Evolutionary conservation across 805 yeast species (phyloP).

Genomic region (Schizosaccharomyces japonicus): DNA sequence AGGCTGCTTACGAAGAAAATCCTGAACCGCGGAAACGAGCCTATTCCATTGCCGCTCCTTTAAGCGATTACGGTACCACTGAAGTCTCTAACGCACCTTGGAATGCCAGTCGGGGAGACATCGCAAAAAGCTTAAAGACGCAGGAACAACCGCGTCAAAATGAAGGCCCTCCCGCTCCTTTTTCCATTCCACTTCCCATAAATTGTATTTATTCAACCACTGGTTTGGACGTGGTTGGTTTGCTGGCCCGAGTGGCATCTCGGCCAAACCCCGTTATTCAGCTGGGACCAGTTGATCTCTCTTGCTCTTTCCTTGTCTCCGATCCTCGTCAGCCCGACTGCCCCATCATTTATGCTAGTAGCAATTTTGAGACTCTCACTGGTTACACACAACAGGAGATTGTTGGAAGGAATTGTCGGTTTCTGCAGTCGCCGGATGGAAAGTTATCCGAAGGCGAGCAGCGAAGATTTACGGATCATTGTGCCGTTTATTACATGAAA

Average conservation of each 20-base stretch:
- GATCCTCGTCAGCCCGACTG: slow-evolving; percentile 7
- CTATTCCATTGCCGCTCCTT: too few relatives aligned
- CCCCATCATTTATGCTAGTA: slow-evolving; percentile 7
- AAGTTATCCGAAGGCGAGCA: slow-evolving; percentile 5
- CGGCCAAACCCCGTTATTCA: slow-evolving; percentile 6
- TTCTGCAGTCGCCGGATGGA: slow-evolving; percentile 8
- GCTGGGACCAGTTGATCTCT: slow-evolving; percentile 8
- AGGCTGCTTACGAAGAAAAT: too few relatives aligned
- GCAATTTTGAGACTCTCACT: slow-evolving; percentile 6
- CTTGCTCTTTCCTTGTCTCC: slow-evolving; percentile 8
- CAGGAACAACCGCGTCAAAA: too few relatives aligned
- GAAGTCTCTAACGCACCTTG: too few relatives aligned
- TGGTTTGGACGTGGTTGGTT: too few relatives aligned
- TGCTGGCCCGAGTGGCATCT: slow-evolving; percentile 7
- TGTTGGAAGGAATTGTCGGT: slow-evolving; percentile 8
- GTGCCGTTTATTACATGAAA: slow-evolving; percentile 5
- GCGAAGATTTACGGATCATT: slow-evolving; percentile 6
- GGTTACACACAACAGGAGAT: slow-evolving; percentile 7
- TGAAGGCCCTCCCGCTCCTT: too few relatives aligned
- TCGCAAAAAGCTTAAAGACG: too few relatives aligned
- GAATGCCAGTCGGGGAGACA: too few relatives aligned
- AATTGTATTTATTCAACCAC: too few relatives aligned
- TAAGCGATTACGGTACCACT: too few relatives aligned
- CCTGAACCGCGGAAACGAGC: too few relatives aligned
- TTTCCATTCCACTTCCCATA: too few relatives aligned